Evolutionary conservation across 768 basidiomycete genomes (phyloP).

Genomic region (Kwoniella sp.): DNA sequence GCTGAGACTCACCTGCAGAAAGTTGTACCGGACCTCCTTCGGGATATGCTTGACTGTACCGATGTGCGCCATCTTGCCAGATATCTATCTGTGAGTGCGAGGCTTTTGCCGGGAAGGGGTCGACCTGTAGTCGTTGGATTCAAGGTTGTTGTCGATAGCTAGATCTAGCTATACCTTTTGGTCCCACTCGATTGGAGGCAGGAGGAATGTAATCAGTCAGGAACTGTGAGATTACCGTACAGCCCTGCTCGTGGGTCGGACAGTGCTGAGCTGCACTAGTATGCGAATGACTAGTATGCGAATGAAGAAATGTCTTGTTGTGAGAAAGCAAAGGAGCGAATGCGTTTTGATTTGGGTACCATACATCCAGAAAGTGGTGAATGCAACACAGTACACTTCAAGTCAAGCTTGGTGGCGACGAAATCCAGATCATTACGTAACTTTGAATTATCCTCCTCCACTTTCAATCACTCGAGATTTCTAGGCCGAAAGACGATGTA

Average conservation of each 20-base stretch:
- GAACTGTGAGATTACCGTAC: no score
- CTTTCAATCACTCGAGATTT: background rate
- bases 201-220: no score
- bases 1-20: slow-evolving; percentile 45
- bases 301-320: no score
- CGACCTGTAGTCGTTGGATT: slow-evolving; percentile 3
- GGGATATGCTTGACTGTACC: slow-evolving; percentile 51
- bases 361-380: no score
- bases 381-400: no score
- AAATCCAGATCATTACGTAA: background rate
- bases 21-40: slow-evolving; percentile 51
- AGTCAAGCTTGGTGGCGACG: background rate
- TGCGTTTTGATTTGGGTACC: no score
- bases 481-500: background rate
- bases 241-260: no score
- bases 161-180: no score
- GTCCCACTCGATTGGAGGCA: no score
- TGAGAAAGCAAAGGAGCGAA: no score
- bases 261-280: no score
- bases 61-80: slow-evolving; percentile 40
- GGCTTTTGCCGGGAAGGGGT: slow-evolving; percentile 4
- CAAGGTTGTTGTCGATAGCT: background rate
- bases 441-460: background rate
- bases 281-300: no score
- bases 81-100: background rate